A percentile compares a stretch with the other conserved stretches of the same genome.
Evolutionary conservation across 139 green algal species (phyloP).

Genomic region (Asterochloris sp.): DNA sequence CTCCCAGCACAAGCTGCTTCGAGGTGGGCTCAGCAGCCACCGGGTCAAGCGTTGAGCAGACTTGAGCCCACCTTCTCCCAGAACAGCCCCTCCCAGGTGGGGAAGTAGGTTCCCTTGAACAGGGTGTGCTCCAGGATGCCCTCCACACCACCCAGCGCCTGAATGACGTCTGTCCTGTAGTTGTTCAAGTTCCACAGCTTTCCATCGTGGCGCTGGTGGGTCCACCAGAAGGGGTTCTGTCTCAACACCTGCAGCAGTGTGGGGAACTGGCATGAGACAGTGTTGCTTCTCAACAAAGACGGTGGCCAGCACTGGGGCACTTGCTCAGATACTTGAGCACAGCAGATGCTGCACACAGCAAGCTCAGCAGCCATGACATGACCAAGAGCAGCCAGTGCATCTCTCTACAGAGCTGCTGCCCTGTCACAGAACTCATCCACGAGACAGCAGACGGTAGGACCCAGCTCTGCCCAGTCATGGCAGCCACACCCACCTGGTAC

Average conservation of each 20-base stretch:
- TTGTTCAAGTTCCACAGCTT: slow-evolving; percentile 99
- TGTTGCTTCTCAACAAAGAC: too few relatives aligned
- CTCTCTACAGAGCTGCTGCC: too few relatives aligned
- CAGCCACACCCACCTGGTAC: slow-evolving; percentile 54
- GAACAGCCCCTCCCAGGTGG: slow-evolving; percentile 99
- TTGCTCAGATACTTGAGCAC: too few relatives aligned
- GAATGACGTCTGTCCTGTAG: slow-evolving; percentile 97
- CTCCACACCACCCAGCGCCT: slow-evolving; percentile 97
- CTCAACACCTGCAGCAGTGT: slow-evolving; percentile 32
- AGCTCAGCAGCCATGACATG: too few relatives aligned
- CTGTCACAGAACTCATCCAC: too few relatives aligned
- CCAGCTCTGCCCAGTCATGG: too few relatives aligned
- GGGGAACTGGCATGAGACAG: too few relatives aligned
- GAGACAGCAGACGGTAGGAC: too few relatives aligned
- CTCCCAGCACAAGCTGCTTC: too few relatives aligned
- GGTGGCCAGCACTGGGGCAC: too few relatives aligned
- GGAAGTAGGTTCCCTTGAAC: slow-evolving; percentile 99
- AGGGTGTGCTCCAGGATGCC: slow-evolving; percentile 99
- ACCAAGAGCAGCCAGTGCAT: too few relatives aligned
- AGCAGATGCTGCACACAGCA: too few relatives aligned
- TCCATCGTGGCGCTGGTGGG: slow-evolving; percentile 97
- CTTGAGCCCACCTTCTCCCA: slow-evolving; percentile 89
- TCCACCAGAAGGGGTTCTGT: slow-evolving; percentile 99
- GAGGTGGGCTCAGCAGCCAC: slow-evolving; percentile 6
- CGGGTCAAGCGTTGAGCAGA: slow-evolving; percentile 21